These are phyloP conservation scores for Eucalyptus shirleyi DNA, from an alignment of 345 rosid genomes.

Conservation along the genomic window DNA sequence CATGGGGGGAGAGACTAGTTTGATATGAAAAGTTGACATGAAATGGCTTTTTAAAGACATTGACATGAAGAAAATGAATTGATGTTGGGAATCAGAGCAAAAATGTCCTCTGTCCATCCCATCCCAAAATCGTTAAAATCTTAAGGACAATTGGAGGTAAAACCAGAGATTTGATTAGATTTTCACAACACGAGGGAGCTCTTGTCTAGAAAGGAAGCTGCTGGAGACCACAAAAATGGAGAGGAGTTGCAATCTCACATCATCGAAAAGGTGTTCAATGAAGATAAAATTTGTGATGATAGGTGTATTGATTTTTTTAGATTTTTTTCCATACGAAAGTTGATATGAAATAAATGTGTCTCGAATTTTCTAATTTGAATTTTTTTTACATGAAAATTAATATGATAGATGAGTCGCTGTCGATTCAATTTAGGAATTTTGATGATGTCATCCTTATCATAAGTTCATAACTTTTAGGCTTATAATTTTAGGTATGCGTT, in stretches of 20 bases:
- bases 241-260: accelerated
- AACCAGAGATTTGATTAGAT: too few relatives aligned
- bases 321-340: not conserved
- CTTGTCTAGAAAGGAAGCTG: not conserved
- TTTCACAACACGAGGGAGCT: not conserved
- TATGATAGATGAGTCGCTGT: too few relatives aligned
- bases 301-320: too few relatives aligned
- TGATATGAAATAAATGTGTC: not conserved
- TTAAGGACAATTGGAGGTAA: accelerated
- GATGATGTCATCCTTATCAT: too few relatives aligned
- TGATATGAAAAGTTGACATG: accelerated
- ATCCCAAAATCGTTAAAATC: too few relatives aligned
- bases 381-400: too few relatives aligned
- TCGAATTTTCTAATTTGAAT: not conserved
- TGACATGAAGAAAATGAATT: not conserved
- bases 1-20: accelerated
- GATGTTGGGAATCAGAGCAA: not conserved
- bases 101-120: accelerated
- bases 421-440: too few relatives aligned
- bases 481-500: accelerated
- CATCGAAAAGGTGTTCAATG: accelerated
- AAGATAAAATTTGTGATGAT: accelerated
- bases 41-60: not conserved
- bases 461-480: too few relatives aligned
- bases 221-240: not conserved